phyloP scores from a whole-genome alignment of 495 filamentous ascomycete genomes.

The Lophium mytilinum region DNA sequence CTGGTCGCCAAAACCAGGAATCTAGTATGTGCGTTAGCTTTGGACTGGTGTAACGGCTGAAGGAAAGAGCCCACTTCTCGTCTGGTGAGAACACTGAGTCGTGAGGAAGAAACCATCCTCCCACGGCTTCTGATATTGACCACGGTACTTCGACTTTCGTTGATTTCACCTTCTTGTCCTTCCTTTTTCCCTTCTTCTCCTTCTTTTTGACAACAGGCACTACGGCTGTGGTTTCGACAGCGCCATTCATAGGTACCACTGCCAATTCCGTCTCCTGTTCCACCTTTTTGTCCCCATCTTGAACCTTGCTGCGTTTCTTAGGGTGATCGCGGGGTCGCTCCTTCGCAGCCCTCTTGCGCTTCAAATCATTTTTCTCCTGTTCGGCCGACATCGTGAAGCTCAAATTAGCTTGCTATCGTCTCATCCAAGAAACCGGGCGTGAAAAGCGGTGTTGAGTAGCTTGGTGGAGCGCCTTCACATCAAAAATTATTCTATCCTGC shows the following conservation, averaged over 20 bases:
- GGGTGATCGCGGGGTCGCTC: conserved; percentile 19
- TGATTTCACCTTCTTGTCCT: conserved; percentile 7
- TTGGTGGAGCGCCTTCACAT: no score
- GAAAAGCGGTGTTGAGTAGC: no score
- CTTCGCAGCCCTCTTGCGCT: neutral
- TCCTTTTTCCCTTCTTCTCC: conserved; percentile 4
- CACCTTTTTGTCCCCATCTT: conserved; percentile 45
- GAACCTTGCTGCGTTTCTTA: conserved; percentile 43
- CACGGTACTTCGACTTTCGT: conserved; percentile 32
- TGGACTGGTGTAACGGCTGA: neutral
- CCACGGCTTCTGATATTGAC: conserved; percentile 53
- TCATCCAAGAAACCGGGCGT: no score
- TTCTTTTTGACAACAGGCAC: neutral
- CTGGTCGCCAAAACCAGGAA: conserved; percentile 55
- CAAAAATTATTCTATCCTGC: no score
- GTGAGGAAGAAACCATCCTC: conserved; percentile 59
- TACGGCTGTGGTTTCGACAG: neutral
- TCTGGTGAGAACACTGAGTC: conserved; percentile 73
- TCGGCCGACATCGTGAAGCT: neutral
- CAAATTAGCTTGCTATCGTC: no score
- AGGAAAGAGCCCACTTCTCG: conserved; percentile 56
- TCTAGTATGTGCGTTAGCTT: neutral
- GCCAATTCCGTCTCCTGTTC: neutral
- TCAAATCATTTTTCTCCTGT: neutral
- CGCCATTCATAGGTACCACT: neutral